A percentile compares a stretch with the other conserved stretches of the same genome.
Evolutionary conservation across 1,139 yeast species (phyloP).

Genomic region (Yamadazyma triangularis): DNA sequence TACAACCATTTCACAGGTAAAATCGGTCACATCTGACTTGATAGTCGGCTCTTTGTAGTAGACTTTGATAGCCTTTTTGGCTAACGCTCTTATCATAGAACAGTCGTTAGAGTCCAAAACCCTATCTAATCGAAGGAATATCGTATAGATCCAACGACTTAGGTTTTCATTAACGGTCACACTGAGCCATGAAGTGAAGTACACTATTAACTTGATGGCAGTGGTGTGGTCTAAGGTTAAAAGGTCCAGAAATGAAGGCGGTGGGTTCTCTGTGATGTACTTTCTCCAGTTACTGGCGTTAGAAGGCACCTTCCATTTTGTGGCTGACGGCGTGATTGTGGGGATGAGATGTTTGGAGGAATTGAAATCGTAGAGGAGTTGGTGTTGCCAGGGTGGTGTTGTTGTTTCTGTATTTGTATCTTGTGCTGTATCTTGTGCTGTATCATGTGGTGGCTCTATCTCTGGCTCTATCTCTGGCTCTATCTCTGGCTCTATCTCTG

Average conservation of each 20-base stretch:
- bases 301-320: conserved; percentile 15
- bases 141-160: conserved; percentile 35
- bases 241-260: conserved; percentile 22
- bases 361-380: too few species aligned
- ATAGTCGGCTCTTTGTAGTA: conserved; percentile 8
- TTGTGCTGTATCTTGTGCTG: too few species aligned
- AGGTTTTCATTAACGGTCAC: conserved; percentile 22
- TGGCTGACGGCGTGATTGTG: too few species aligned
- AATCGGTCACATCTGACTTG: conserved; percentile 7
- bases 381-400: too few species aligned
- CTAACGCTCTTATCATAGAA: conserved; percentile 35
- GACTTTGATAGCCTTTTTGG: conserved; percentile 34
- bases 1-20: conserved; percentile 30
- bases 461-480: too few species aligned
- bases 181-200: conserved; percentile 38
- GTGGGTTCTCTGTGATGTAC: conserved; percentile 21
- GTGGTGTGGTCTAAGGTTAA: conserved; percentile 29
- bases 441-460: too few species aligned
- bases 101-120: conserved; percentile 30
- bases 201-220: conserved; percentile 30
- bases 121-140: conserved; percentile 32
- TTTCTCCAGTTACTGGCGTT: conserved; percentile 32
- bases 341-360: too few species aligned
- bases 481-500: too few species aligned
- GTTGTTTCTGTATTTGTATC: too few species aligned